A percentile compares a stretch with the other conserved stretches of the same genome.
Evolutionary conservation across 768 basidiomycete species (phyloP).

Genomic region (Leccinum broughii): DNA sequence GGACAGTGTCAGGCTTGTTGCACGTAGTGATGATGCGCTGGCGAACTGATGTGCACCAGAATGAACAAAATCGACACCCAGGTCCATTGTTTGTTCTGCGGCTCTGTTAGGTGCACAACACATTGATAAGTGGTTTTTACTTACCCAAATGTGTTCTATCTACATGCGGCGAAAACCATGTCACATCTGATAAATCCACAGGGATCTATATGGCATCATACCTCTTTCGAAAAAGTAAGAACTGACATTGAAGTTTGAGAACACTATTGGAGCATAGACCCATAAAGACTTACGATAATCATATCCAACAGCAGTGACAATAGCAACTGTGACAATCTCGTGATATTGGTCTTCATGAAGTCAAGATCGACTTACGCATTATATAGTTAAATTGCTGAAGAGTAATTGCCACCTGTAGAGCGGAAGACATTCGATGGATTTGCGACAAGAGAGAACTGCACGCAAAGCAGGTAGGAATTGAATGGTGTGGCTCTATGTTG

Average conservation of each 20-base stretch:
- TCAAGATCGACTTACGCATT: neutral
- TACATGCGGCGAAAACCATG: neutral
- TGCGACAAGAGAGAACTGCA: neutral
- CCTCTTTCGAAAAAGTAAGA: neutral
- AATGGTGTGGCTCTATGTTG: neutral
- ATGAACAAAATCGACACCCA: slow-evolving; percentile 5
- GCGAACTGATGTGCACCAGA: neutral
- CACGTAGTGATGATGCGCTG: neutral
- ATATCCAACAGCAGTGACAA: neutral
- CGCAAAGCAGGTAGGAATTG: neutral
- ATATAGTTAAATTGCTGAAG: neutral
- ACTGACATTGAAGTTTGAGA: neutral
- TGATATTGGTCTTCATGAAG: neutral
- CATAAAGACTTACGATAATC: neutral
- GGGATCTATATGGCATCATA: neutral
- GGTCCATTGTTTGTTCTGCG: neutral
- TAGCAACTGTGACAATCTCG: neutral
- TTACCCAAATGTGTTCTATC: slow-evolving; percentile 13
- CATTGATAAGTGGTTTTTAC: neutral
- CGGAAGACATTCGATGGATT: neutral
- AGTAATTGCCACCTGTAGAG: neutral
- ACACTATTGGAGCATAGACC: neutral
- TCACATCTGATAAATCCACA: neutral
- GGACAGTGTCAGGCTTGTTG: neutral
- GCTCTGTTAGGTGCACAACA: neutral